phyloP scores from a whole-genome alignment of 2,329 filamentous ascomycete genomes.

The Alternaria alternata region DNA sequence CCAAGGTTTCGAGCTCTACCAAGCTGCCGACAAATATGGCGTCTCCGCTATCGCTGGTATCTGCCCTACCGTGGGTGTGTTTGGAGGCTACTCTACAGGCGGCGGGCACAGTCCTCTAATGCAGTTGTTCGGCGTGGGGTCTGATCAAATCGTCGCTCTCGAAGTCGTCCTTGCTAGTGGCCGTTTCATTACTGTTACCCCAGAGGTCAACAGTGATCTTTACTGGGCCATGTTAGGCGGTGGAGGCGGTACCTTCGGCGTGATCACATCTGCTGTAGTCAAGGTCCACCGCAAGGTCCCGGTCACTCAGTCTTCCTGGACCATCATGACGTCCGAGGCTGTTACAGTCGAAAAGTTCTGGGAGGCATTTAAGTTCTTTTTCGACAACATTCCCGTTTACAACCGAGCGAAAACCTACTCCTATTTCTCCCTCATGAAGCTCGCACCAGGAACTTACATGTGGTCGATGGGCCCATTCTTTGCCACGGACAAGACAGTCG shows the following conservation, averaged over 20 bases:
- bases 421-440: slow-evolving; percentile 34
- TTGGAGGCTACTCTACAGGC: slow-evolving; percentile 52
- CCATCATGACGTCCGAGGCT: slow-evolving; percentile 35
- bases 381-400: slow-evolving; percentile 33
- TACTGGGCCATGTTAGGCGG: slow-evolving; percentile 52
- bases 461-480: slow-evolving; percentile 42
- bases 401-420: slow-evolving; percentile 41
- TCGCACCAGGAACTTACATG: slow-evolving; percentile 32
- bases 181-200: slow-evolving; percentile 35
- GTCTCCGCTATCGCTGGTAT: slow-evolving; percentile 37
- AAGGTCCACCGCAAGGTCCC: slow-evolving; percentile 44
- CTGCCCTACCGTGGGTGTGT: slow-evolving; percentile 62
- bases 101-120: slow-evolving; percentile 65
- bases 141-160: slow-evolving; percentile 49
- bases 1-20: slow-evolving; percentile 41
- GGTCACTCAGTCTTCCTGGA: slow-evolving; percentile 44
- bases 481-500: slow-evolving; percentile 36
- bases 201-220: slow-evolving; percentile 47
- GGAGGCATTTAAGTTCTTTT: slow-evolving; percentile 34
- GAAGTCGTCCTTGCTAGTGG: slow-evolving; percentile 45
- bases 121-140: slow-evolving; percentile 52
- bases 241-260: slow-evolving; percentile 47
- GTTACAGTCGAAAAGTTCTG: slow-evolving; percentile 45
- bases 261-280: slow-evolving; percentile 44
- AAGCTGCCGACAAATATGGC: slow-evolving; percentile 41